phyloP scores from a whole-genome alignment of 169 alveolate species.

The Cryptosporidium viatorum region DNA sequence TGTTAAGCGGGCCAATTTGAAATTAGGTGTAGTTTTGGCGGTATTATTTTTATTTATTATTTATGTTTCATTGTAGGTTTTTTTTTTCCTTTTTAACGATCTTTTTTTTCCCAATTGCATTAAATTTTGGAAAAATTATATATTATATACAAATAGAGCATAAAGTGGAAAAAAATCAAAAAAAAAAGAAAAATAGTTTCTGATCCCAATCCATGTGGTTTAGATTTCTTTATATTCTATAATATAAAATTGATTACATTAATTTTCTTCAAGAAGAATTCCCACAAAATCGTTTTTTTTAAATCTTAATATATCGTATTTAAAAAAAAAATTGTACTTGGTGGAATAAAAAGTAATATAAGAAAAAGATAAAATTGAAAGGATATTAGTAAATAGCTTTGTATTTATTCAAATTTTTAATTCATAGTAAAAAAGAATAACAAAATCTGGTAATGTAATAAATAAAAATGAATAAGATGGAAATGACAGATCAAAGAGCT shows the following conservation, averaged over 20 bases:
- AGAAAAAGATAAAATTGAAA: neutral
- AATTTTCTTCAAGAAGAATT: neutral
- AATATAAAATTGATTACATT: neutral
- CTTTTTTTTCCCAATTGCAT: slow-evolving; percentile 7
- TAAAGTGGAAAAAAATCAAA: neutral
- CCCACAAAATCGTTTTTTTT: neutral
- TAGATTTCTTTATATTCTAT: neutral
- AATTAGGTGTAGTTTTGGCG: neutral
- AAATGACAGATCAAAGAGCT: slow-evolving; percentile 55
- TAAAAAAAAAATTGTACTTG: too few species aligned
- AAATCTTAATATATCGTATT: neutral
- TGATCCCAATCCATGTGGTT: neutral
- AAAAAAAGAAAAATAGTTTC: neutral
- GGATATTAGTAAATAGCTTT: neutral
- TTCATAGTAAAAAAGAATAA: neutral
- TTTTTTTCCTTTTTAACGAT: neutral
- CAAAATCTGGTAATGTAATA: neutral
- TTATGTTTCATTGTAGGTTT: neutral
- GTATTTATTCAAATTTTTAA: neutral
- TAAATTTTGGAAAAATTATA: neutral
- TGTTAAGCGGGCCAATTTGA: neutral
- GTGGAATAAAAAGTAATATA: neutral
- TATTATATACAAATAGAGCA: neutral
- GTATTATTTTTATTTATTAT: neutral
- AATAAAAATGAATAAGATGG: slow-evolving; percentile 23